These are phyloP conservation scores for Fusarium chaquense DNA, from an alignment of 2,329 filamentous ascomycete species.

Conservation along the genomic window DNA sequence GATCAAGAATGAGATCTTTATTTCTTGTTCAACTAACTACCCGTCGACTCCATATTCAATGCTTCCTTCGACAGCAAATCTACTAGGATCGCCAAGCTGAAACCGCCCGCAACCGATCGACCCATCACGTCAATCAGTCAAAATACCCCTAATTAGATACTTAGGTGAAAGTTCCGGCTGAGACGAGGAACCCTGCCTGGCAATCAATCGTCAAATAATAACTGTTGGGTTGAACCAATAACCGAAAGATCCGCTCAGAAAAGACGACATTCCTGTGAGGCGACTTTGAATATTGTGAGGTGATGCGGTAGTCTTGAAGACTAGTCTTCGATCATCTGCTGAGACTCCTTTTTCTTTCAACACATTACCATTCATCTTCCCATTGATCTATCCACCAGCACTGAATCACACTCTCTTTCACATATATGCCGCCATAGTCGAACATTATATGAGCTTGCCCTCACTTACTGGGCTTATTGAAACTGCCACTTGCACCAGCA, in stretches of 20 bases:
- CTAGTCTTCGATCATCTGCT: background rate
- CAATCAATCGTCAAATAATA: slow-evolving; percentile 29
- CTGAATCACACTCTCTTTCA: slow-evolving; percentile 2
- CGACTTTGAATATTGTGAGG: slow-evolving; percentile 34
- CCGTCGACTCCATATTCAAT: background rate
- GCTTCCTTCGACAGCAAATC: background rate
- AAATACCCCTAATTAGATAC: slow-evolving; percentile 9
- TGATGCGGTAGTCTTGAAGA: slow-evolving; percentile 11
- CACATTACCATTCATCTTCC: background rate
- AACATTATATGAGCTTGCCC: slow-evolving; percentile 2
- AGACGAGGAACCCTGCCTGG: slow-evolving; percentile 24
- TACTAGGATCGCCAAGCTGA: slow-evolving; percentile 36
- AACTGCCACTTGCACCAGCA: background rate
- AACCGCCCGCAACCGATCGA: slow-evolving; percentile 31
- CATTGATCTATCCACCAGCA: background rate
- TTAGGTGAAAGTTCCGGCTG: slow-evolving; percentile 3
- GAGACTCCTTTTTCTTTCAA: slow-evolving; percentile 7
- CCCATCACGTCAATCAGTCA: slow-evolving; percentile 20
- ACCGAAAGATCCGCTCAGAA: slow-evolving; percentile 2
- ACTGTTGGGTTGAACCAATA: slow-evolving; percentile 26
- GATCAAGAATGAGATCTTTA: slow-evolving; percentile 15
- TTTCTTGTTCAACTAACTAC: background rate
- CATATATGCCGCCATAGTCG: slow-evolving; percentile 4
- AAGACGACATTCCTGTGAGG: slow-evolving; percentile 30
- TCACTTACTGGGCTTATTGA: slow-evolving; percentile 1